phyloP scores from a whole-genome alignment of 106 monocot species.

The Chionographis japonica region DNA sequence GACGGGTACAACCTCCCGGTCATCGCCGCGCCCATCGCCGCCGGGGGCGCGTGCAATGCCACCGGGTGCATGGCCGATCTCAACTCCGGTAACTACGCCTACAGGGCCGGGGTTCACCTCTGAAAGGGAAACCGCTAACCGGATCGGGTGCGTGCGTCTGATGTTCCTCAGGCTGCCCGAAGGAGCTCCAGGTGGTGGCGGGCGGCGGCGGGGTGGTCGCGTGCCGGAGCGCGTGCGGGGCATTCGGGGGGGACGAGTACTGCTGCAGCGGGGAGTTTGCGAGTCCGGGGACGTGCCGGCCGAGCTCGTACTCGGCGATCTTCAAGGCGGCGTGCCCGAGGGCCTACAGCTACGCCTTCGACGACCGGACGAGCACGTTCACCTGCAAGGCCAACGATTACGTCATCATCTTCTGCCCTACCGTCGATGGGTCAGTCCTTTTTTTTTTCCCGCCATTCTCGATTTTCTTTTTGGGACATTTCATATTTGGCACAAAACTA shows the following conservation, averaged over 20 bases:
- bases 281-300: conserved; percentile 50
- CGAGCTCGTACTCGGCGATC: conserved; percentile 58
- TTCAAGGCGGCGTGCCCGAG: conserved; percentile 75
- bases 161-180: conserved; percentile 51
- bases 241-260: conserved; percentile 63
- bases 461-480: not conserved
- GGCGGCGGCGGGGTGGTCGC: conserved; percentile 54
- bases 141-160: not conserved
- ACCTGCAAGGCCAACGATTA: conserved; percentile 72
- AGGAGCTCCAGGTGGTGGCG: conserved; percentile 71
- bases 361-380: conserved; percentile 75
- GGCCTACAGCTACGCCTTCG: conserved; percentile 86
- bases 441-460: not conserved
- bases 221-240: conserved; percentile 78
- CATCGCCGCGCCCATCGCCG: conserved; percentile 24
- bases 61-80: conserved; percentile 68
- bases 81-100: conserved; percentile 37
- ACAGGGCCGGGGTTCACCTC: not conserved
- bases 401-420: conserved; percentile 65
- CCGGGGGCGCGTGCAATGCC: conserved; percentile 32
- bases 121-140: not conserved
- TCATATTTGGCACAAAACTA: too few species aligned
- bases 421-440: conserved; percentile 20
- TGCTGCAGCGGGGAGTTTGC: conserved; percentile 78
- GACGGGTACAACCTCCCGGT: conserved; percentile 79